phyloP scores from a whole-genome alignment of 2,329 filamentous ascomycete species.

The Rutstroemia sydowiana region DNA sequence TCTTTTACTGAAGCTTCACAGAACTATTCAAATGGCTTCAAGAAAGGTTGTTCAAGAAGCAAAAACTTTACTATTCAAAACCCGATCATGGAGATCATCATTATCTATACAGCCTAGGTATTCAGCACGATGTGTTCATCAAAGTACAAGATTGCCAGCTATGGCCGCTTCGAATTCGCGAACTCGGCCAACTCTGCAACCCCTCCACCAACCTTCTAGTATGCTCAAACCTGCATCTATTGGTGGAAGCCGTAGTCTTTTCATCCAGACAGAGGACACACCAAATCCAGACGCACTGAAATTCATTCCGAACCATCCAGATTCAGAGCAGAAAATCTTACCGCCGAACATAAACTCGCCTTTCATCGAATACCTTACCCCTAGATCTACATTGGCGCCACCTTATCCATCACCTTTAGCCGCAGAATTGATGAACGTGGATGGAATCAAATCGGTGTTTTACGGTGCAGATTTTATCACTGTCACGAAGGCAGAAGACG shows the following conservation, averaged over 20 bases:
- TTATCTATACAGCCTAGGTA: conserved; percentile 23
- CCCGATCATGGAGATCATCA: conserved; percentile 24
- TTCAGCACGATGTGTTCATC: conserved; percentile 35
- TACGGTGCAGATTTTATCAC: conserved; percentile 96
- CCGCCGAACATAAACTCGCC: conserved; percentile 64
- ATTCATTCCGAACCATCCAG: conserved; percentile 83
- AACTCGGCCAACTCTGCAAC: conserved; percentile 38
- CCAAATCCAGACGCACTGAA: conserved; percentile 95
- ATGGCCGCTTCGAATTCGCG: conserved; percentile 40
- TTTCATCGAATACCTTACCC: conserved; percentile 87
- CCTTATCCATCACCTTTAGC: conserved; percentile 89
- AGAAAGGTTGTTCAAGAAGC: conserved; percentile 19
- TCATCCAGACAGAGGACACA: conserved; percentile 94
- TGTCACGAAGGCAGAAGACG: conserved; percentile 80
- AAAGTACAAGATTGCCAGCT: conserved; percentile 37
- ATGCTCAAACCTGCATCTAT: conserved; percentile 32
- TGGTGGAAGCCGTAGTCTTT: conserved; percentile 63
- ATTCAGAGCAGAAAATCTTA: no score
- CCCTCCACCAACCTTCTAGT: conserved; percentile 34
- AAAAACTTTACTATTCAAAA: conserved; percentile 18
- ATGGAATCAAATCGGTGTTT: conserved; percentile 91
- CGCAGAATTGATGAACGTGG: conserved; percentile 82
- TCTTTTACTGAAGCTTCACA: not conserved
- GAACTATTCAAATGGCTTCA: conserved; percentile 18
- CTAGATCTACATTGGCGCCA: conserved; percentile 78